A percentile compares a stretch with the other conserved stretches of the same genome.
phyloP scores from a whole-genome alignment of 139 green algal genomes.

The Tetradesmus obliquus region DNA sequence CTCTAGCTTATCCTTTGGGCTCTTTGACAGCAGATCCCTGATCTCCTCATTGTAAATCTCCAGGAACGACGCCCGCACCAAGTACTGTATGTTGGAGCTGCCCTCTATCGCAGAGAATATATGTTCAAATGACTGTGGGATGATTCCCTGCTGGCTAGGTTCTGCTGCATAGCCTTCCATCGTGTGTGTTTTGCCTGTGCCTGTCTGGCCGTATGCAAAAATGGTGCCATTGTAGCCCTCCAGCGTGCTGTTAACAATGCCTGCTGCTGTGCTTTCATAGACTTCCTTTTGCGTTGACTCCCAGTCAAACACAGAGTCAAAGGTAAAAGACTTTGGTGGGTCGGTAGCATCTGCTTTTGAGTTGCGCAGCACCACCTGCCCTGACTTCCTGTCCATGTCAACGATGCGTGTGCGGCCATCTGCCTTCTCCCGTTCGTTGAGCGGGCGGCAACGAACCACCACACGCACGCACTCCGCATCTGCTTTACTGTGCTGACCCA shows the following conservation, averaged over 20 bases:
- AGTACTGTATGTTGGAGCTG: slow-evolving; percentile 72
- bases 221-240: slow-evolving; percentile 92
- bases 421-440: slow-evolving; percentile 79
- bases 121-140: slow-evolving; percentile 83
- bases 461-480: slow-evolving; percentile 78
- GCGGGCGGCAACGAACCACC: slow-evolving; percentile 81
- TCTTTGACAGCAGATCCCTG: slow-evolving; percentile 77
- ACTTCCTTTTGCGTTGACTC: slow-evolving; percentile 74
- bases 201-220: slow-evolving; percentile 85
- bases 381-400: slow-evolving; percentile 68
- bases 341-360: slow-evolving; percentile 56
- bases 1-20: slow-evolving; percentile 76
- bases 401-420: slow-evolving; percentile 77
- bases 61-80: slow-evolving; percentile 85
- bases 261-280: slow-evolving; percentile 73
- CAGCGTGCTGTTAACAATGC: slow-evolving; percentile 83
- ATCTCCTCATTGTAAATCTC: slow-evolving; percentile 96
- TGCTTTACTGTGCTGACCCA: slow-evolving; percentile 10
- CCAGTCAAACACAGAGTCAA: slow-evolving; percentile 86
- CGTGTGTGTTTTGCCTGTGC: slow-evolving; percentile 82
- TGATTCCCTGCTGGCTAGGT: slow-evolving; percentile 78
- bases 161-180: slow-evolving; percentile 75
- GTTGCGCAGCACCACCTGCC: slow-evolving; percentile 69
- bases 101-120: slow-evolving; percentile 81
- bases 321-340: slow-evolving; percentile 74